These are phyloP conservation scores for Rhizoctonia solani DNA, from an alignment of 1,284 basidiomycete species.

Conservation along the genomic window DNA sequence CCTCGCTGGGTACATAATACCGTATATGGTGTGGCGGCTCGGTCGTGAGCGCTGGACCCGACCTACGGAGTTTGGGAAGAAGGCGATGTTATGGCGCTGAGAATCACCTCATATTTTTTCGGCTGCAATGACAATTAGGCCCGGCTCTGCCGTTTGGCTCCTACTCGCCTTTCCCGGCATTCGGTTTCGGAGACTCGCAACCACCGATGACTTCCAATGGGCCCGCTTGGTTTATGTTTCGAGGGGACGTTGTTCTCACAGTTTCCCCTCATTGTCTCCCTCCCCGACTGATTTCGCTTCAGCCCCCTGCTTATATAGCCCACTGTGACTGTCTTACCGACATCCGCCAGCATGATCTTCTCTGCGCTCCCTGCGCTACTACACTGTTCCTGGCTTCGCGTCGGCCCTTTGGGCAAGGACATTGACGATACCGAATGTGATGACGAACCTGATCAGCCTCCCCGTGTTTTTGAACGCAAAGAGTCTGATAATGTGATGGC, in stretches of 20 bases:
- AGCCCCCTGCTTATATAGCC: constrained; percentile 25
- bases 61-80: constrained; percentile 1
- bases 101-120: constrained; percentile 25
- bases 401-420: constrained; percentile 15
- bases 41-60: constrained; percentile 12
- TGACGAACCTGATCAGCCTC: not conserved
- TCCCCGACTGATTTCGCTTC: not conserved
- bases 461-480: not conserved
- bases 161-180: constrained; percentile 28
- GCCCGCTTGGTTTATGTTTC: constrained; percentile 32
- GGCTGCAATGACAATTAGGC: constrained; percentile 12
- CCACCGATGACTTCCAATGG: constrained; percentile 30
- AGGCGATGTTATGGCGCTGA: not conserved
- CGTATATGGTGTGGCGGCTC: constrained; percentile 1
- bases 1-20: constrained; percentile 24
- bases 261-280: not conserved
- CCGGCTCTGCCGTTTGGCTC: constrained; percentile 2
- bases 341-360: constrained; percentile 31
- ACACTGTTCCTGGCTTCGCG: constrained; percentile 31
- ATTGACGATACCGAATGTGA: not conserved
- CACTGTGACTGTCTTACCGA: constrained; percentile 8
- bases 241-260: constrained; percentile 12
- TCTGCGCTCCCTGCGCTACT: constrained; percentile 34
- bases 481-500: constrained; percentile 4
- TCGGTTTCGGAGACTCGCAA: constrained; percentile 33